Conservation (phyloP, 2,329 filamentous ascomycete genomes). For the Claviceps quebecensis region DNA sequence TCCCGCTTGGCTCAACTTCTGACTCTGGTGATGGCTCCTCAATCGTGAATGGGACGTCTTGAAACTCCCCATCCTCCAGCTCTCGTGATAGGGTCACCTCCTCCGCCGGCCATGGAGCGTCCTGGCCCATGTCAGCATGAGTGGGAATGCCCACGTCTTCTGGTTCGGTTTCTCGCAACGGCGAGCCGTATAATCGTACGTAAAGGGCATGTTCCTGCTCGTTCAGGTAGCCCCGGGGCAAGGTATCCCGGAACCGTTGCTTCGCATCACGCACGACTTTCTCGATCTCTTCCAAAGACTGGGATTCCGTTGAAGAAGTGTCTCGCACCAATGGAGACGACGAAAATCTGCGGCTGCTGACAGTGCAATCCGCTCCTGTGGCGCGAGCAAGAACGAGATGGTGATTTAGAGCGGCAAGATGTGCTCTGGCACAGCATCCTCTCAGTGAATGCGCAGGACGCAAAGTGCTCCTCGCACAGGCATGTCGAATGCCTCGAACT, state of each 20-base stretch:
- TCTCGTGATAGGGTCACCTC: slow-evolving; percentile 37
- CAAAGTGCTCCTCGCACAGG: slow-evolving; percentile 16
- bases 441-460: slow-evolving; percentile 7
- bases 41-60: slow-evolving; percentile 43
- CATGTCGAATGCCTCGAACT: slow-evolving; percentile 19
- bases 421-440: background rate
- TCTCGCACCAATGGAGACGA: slow-evolving; percentile 13
- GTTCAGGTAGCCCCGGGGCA: slow-evolving; percentile 59
- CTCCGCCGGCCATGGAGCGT: slow-evolving; percentile 12
- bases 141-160: slow-evolving; percentile 43
- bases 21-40: slow-evolving; percentile 6
- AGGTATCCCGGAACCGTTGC: slow-evolving; percentile 59
- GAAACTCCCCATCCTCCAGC: slow-evolving; percentile 40
- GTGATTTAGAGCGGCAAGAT: background rate
- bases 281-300: slow-evolving; percentile 33
- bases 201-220: slow-evolving; percentile 62
- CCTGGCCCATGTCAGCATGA: slow-evolving; percentile 22
- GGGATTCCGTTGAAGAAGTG: slow-evolving; percentile 3
- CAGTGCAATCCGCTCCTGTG: background rate
- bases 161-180: slow-evolving; percentile 45
- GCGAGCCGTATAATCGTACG: slow-evolving; percentile 66
- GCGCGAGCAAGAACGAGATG: background rate
- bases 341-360: slow-evolving; percentile 15
- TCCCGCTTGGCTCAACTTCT: slow-evolving; percentile 4
- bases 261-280: slow-evolving; percentile 55